A percentile compares a stretch with the other conserved stretches of the same genome.
phyloP scores from a whole-genome alignment of 2,329 filamentous ascomycete species.

The Diaporthe destruens region DNA sequence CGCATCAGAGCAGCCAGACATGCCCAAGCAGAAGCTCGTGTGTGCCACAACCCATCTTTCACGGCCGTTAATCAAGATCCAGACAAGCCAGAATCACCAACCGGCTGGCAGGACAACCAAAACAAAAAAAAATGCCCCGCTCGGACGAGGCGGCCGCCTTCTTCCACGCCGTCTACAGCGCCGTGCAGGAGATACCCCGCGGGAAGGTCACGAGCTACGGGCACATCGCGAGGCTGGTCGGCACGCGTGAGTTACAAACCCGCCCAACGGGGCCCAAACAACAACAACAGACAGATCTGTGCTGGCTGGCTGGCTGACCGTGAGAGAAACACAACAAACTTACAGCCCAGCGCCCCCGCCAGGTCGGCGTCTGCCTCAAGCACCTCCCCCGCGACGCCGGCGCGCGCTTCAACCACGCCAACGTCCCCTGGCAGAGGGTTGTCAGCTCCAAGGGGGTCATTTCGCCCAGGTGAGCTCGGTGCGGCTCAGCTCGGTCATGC shows the following conservation, averaged over 20 bases:
- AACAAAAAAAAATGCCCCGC: constrained; percentile 67
- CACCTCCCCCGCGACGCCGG: constrained; percentile 74
- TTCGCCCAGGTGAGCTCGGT: constrained; percentile 75
- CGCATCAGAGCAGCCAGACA: background rate
- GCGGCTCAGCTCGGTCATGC: too few relatives aligned
- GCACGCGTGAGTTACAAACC: constrained; percentile 79
- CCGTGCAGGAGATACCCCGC: constrained; percentile 85
- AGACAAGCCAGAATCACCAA: fast-evolving
- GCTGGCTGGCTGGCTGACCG: background rate
- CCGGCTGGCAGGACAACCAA: fast-evolving
- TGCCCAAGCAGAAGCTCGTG: too few relatives aligned
- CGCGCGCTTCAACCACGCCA: constrained; percentile 75
- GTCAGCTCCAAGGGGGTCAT: constrained; percentile 90
- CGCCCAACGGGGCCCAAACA: too few relatives aligned
- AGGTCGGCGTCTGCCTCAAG: constrained; percentile 92
- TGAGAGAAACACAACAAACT: too few relatives aligned
- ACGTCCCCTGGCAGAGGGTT: constrained; percentile 95
- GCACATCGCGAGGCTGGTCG: constrained; percentile 79
- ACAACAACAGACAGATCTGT: too few relatives aligned
- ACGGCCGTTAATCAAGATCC: background rate
- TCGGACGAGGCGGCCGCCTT: constrained; percentile 82
- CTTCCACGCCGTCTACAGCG: constrained; percentile 82
- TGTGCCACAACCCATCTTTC: background rate
- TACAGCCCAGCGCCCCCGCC: constrained; percentile 79
- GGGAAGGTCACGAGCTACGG: constrained; percentile 92